These are phyloP conservation scores for Lactarius vividus DNA, from an alignment of 768 basidiomycete species.

Conservation along the genomic window DNA sequence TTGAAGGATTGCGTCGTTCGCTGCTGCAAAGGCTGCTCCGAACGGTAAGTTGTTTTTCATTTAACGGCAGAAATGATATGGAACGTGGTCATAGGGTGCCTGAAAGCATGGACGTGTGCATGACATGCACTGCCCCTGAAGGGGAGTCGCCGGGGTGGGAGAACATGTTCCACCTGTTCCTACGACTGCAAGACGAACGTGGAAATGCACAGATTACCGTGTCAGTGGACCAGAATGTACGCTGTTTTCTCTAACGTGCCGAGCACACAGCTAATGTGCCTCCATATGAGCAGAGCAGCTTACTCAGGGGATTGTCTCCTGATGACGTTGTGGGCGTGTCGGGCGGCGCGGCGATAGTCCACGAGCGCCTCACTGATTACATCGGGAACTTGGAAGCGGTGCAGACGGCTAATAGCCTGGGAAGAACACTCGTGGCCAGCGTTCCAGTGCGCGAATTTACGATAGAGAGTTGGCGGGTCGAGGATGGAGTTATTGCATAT, in stretches of 20 bases:
- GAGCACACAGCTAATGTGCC: background rate
- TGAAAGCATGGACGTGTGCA: slow-evolving; percentile 1
- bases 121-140: slow-evolving; percentile 4
- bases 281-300: slow-evolving; percentile 13
- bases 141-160: slow-evolving; percentile 6
- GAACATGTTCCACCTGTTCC: slow-evolving; percentile 18
- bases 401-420: slow-evolving; percentile 15
- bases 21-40: slow-evolving; percentile 20
- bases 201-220: slow-evolving; percentile 16
- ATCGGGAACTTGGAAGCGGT: slow-evolving; percentile 25
- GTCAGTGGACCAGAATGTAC: slow-evolving; percentile 23
- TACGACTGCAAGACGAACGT: slow-evolving; percentile 25
- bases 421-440: slow-evolving; percentile 1
- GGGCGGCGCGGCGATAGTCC: slow-evolving; percentile 2
- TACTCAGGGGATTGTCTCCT: slow-evolving; percentile 16
- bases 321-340: slow-evolving; percentile 4
- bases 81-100: slow-evolving; percentile 13
- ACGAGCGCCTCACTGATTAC: slow-evolving; percentile 20
- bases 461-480: slow-evolving; percentile 24
- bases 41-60: slow-evolving; percentile 7
- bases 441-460: slow-evolving; percentile 19
- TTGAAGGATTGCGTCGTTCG: slow-evolving; percentile 22
- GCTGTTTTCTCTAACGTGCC: background rate
- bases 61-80: background rate
- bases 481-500: slow-evolving; percentile 12